phyloP scores from a whole-genome alignment of 768 basidiomycete genomes.

The Lentinula boryana region DNA sequence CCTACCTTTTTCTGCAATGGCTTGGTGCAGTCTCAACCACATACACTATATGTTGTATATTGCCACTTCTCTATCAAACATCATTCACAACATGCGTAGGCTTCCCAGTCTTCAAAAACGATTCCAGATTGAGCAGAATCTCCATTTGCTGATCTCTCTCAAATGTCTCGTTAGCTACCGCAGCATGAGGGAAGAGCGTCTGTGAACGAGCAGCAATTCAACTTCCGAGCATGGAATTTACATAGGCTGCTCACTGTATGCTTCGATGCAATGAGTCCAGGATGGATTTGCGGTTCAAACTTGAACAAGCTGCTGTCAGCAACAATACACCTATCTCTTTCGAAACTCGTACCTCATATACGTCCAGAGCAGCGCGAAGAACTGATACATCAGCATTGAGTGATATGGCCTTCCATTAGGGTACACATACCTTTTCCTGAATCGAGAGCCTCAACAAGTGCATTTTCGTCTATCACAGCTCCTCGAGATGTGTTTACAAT shows the following conservation, averaged over 20 bases:
- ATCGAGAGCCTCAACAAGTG: constrained; percentile 31
- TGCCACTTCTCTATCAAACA: neutral
- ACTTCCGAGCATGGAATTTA: neutral
- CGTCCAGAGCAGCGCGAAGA: constrained; percentile 12
- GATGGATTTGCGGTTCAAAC: constrained; percentile 13
- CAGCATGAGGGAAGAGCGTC: constrained; percentile 4
- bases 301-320: neutral
- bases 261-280: constrained; percentile 6
- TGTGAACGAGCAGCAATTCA: neutral
- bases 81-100: constrained; percentile 5
- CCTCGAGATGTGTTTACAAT: constrained; percentile 48
- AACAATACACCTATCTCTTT: neutral
- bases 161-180: constrained; percentile 7
- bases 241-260: neutral
- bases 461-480: constrained; percentile 40
- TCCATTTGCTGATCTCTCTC: constrained; percentile 7
- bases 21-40: too few species aligned
- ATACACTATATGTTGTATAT: neutral
- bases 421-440: constrained; percentile 16
- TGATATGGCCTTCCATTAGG: neutral
- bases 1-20: too few species aligned
- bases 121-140: constrained; percentile 3
- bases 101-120: constrained; percentile 5
- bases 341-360: constrained; percentile 7
- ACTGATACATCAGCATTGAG: constrained; percentile 3